A percentile compares a stretch with the other conserved stretches of the same genome.
phyloP scores from a whole-genome alignment of 148 eudicot species.

The Heliamphora exappendiculata region DNA sequence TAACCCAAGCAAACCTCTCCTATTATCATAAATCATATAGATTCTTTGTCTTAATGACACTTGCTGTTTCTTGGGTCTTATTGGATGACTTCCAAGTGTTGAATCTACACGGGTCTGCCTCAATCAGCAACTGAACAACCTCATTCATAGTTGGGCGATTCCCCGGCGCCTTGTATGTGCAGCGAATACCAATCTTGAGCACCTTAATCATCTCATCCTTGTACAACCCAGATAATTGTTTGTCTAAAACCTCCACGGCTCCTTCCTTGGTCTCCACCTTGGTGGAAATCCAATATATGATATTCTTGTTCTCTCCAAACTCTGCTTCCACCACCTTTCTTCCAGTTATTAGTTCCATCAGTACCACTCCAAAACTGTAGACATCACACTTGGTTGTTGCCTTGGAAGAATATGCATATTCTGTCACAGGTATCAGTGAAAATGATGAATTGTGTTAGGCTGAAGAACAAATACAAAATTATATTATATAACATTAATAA shows the following conservation, averaged over 20 bases:
- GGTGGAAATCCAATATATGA: slow-evolving; percentile 74
- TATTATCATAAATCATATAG: slow-evolving; percentile 24
- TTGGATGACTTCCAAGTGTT: slow-evolving; percentile 43
- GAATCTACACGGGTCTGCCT: slow-evolving; percentile 68
- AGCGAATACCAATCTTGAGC: slow-evolving; percentile 63
- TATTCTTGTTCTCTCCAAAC: slow-evolving; percentile 90
- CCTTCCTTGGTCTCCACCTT: slow-evolving; percentile 81
- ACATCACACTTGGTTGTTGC: slow-evolving; percentile 90
- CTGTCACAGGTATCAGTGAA: slow-evolving; percentile 29
- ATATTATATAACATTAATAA: not conserved
- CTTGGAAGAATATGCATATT: slow-evolving; percentile 78
- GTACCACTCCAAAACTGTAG: slow-evolving; percentile 91
- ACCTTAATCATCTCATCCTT: slow-evolving; percentile 69
- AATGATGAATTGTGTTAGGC: not conserved
- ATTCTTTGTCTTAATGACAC: slow-evolving; percentile 29
- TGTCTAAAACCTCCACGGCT: slow-evolving; percentile 65
- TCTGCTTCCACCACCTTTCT: slow-evolving; percentile 85
- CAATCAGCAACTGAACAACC: slow-evolving; percentile 62
- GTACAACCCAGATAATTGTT: slow-evolving; percentile 41
- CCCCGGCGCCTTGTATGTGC: slow-evolving; percentile 50
- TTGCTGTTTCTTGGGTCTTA: slow-evolving; percentile 39
- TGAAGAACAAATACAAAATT: not conserved
- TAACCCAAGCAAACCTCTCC: slow-evolving; percentile 17
- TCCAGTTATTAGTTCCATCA: slow-evolving; percentile 89
- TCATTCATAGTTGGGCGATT: slow-evolving; percentile 86